Evolutionary conservation across 768 basidiomycete genomes (phyloP).

Genomic region (Chalciporus sphaerocephalus): DNA sequence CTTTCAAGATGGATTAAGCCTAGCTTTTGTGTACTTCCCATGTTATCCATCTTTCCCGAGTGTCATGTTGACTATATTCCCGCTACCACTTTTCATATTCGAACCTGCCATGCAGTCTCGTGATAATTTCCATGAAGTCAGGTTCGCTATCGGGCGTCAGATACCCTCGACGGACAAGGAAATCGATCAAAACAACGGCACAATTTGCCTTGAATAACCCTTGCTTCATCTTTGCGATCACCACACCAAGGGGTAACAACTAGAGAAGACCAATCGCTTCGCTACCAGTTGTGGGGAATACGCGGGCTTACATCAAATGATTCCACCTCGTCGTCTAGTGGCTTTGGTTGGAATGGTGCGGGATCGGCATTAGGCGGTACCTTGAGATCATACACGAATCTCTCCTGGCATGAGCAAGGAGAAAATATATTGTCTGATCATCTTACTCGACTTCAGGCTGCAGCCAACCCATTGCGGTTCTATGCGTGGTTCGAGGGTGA

Average conservation of each 20-base stretch:
- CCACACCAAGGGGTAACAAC: conserved; percentile 62
- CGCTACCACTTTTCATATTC: conserved; percentile 53
- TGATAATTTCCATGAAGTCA: conserved; percentile 71
- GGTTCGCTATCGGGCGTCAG: conserved; percentile 88
- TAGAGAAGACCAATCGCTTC: conserved; percentile 25
- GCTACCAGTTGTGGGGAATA: not conserved
- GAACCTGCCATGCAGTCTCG: conserved; percentile 69
- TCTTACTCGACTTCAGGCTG: conserved; percentile 83
- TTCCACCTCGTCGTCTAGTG: conserved; percentile 92
- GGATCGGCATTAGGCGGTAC: conserved; percentile 53
- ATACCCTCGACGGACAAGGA: conserved; percentile 81
- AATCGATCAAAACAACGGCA: conserved; percentile 81
- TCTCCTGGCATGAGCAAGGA: conserved; percentile 24
- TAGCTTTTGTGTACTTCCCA: too few relatives aligned
- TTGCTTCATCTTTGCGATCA: conserved; percentile 58
- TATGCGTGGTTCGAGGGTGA: conserved; percentile 3
- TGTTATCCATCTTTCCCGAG: not conserved
- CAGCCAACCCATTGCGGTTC: conserved; percentile 49
- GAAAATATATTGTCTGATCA: not conserved
- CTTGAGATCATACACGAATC: conserved; percentile 80
- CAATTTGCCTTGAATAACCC: conserved; percentile 93
- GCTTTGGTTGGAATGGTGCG: conserved; percentile 56
- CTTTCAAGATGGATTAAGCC: too few relatives aligned
- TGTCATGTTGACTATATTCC: not conserved
- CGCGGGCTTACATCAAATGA: conserved; percentile 67